A percentile compares a stretch with the other conserved stretches of the same genome.
Conservation (phyloP, 306 rosid species). For the Quercus gilva region DNA sequence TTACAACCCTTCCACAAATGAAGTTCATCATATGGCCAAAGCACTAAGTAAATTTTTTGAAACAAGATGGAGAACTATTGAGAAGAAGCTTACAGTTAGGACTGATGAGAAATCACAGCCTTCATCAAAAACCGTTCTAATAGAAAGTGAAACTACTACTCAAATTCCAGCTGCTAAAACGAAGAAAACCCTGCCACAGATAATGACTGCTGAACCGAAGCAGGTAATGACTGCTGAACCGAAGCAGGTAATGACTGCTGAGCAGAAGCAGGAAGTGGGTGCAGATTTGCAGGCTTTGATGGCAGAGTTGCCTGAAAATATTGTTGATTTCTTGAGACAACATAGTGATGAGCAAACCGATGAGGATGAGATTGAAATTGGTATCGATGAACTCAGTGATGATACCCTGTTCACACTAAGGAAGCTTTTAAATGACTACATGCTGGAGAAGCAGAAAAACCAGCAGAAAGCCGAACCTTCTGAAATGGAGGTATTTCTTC, state of each 20-base stretch:
- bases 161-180: constrained; percentile 52
- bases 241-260: constrained; percentile 52
- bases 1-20: constrained; percentile 81
- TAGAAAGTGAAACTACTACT: constrained; percentile 38
- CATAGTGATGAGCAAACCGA: constrained; percentile 56
- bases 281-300: constrained; percentile 64
- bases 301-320: constrained; percentile 71
- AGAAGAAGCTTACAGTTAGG: constrained; percentile 55
- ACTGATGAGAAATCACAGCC: constrained; percentile 45
- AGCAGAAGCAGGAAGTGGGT: constrained; percentile 69
- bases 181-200: constrained; percentile 41
- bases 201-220: constrained; percentile 64
- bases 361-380: constrained; percentile 92
- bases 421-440: constrained; percentile 69
- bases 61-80: constrained; percentile 68
- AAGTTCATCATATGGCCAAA: constrained; percentile 66
- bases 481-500: constrained; percentile 69
- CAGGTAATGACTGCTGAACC: constrained; percentile 57
- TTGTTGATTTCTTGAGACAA: constrained; percentile 70
- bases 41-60: constrained; percentile 64
- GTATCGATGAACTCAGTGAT: constrained; percentile 74
- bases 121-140: constrained; percentile 28
- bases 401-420: constrained; percentile 65
- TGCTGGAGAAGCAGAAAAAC: constrained; percentile 59
- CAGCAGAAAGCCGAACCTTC: constrained; percentile 54